Conservation (phyloP, 2,329 filamentous ascomycete species). For the Capronia coronata region DNA sequence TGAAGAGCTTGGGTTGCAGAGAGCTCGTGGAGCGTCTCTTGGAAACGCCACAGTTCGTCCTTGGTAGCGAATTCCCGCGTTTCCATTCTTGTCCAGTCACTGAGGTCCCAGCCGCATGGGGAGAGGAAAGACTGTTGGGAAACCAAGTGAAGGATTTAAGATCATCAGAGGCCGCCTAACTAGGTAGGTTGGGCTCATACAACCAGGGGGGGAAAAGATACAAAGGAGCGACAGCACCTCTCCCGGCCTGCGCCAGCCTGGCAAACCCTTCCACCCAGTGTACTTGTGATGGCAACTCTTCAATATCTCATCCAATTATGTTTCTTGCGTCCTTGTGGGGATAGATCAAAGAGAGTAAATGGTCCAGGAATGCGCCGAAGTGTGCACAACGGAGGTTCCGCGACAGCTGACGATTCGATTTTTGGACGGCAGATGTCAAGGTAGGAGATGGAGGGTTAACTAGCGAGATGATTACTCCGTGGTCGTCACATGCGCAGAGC, state of each 20-base stretch:
- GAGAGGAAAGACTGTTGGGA: not conserved
- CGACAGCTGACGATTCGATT: not conserved
- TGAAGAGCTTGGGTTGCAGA: constrained; percentile 57
- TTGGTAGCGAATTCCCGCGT: constrained; percentile 49
- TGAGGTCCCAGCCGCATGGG: constrained; percentile 10
- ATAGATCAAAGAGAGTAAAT: not conserved
- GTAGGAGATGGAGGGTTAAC: not conserved
- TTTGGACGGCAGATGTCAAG: not conserved
- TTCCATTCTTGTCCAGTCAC: constrained; percentile 16
- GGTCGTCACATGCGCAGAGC: not conserved
- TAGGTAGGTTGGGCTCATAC: not conserved
- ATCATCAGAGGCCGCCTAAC: constrained; percentile 1
- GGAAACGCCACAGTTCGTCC: constrained; percentile 59
- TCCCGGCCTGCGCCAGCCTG: constrained; percentile 20
- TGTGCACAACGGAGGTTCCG: constrained; percentile 6
- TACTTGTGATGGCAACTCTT: constrained; percentile 7
- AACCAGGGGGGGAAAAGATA: not conserved
- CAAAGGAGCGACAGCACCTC: constrained; percentile 6
- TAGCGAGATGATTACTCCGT: not conserved
- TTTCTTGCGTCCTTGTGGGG: not conserved
- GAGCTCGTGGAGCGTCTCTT: constrained; percentile 56
- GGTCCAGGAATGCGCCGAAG: constrained; percentile 16
- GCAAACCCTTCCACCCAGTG: constrained; percentile 17
- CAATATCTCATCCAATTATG: constrained; percentile 10
- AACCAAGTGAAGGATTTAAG: not conserved